These are phyloP conservation scores for Candida hungchunana DNA, from an alignment of 805 yeast species.

Conservation along the genomic window DNA sequence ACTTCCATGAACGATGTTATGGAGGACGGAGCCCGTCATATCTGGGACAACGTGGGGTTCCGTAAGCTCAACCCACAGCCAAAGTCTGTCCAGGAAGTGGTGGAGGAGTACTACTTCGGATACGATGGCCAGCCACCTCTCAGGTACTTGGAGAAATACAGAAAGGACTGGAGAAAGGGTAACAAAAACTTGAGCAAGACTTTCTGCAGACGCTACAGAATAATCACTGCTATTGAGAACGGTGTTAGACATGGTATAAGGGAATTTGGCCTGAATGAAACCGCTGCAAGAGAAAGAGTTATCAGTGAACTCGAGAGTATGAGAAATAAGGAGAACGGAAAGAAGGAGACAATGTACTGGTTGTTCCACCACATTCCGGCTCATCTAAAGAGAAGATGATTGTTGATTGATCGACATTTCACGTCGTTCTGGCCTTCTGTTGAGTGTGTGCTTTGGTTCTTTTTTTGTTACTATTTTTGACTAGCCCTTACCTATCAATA, in stretches of 20 bases:
- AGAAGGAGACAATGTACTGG: constrained; percentile 30
- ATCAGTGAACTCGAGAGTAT: constrained; percentile 22
- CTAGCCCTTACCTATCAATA: too few relatives aligned
- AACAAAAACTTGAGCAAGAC: constrained; percentile 26
- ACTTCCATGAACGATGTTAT: constrained; percentile 10
- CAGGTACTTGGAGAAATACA: constrained; percentile 24
- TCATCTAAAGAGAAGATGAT: constrained; percentile 23
- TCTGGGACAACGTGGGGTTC: constrained; percentile 21
- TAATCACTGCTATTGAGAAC: constrained; percentile 25
- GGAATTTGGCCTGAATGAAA: constrained; percentile 19
- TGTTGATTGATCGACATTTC: too few relatives aligned
- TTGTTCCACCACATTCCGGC: constrained; percentile 27
- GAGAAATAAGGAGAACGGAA: constrained; percentile 23
- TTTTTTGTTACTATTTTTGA: constrained; percentile 1
- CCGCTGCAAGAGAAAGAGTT: constrained; percentile 22
- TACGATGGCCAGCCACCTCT: constrained; percentile 27
- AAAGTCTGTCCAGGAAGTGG: constrained; percentile 25
- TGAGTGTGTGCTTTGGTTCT: neutral
- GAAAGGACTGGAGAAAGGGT: constrained; percentile 27
- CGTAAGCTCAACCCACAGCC: constrained; percentile 23
- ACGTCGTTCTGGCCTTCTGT: too few relatives aligned
- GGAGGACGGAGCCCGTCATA: constrained; percentile 15
- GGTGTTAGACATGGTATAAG: constrained; percentile 19
- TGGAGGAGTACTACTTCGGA: constrained; percentile 28
- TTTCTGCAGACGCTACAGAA: constrained; percentile 25